Percentiles rank a stretch among this genome's conserved stretches.
Conservation (phyloP, 148 eudicot genomes). For the Rhododendron ferrugineum region DNA sequence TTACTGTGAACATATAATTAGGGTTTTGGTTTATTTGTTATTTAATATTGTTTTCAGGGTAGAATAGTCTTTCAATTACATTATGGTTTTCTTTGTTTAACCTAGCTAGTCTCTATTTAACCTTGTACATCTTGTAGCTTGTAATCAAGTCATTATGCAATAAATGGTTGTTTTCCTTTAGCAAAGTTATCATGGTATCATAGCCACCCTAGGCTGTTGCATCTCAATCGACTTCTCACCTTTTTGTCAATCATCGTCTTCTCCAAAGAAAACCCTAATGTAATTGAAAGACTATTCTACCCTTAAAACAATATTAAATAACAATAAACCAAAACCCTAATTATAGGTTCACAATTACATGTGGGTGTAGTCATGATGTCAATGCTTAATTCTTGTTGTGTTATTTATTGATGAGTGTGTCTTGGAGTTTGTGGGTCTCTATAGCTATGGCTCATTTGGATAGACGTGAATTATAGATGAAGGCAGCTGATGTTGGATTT, state of each 20-base stretch:
- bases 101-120: background rate
- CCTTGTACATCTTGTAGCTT: background rate
- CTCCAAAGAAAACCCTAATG: background rate
- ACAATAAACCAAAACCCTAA: too few species aligned
- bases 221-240: too few species aligned
- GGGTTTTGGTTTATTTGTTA: background rate
- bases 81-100: background rate
- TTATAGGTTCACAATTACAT: too few species aligned
- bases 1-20: background rate
- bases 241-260: too few species aligned
- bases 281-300: background rate
- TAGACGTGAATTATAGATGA: background rate
- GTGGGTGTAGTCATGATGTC: slow-evolving; percentile 2
- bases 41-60: background rate
- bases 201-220: too few species aligned
- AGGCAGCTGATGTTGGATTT: background rate
- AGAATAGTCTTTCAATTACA: too few species aligned
- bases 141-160: background rate
- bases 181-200: too few species aligned
- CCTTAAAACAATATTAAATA: background rate
- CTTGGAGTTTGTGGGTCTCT: background rate
- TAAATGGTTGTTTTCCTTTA: background rate
- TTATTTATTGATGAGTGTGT: background rate
- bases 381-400: background rate
- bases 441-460: background rate